Base-by-base conservation (phyloP, 1,284 basidiomycete species). In the Amylostereum areolatum region DNA sequence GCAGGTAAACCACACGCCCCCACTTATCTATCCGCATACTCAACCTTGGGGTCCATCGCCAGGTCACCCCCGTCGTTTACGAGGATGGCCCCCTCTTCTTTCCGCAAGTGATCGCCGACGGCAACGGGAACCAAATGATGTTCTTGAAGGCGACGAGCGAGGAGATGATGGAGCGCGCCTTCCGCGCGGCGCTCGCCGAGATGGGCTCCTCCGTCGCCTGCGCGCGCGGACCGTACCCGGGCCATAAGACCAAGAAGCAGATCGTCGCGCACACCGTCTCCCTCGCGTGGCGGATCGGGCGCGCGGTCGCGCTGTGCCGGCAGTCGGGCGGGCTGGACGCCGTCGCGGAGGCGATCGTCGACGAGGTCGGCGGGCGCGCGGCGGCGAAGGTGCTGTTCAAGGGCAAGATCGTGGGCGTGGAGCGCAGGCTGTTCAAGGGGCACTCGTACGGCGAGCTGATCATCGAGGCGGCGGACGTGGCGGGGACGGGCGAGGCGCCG, bases 261-360 rank as follows among this genome's bases (percentile, higher is more conserved):
- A 39, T 45, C 18, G 45, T 51, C 18, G 40, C 42, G 45, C 43
- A 52, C 40, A 52, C 51, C 4, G 18, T 52, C n/a, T 52, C 51
- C 1, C 45, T 52, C n/a, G 51, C 51, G 6, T 52, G 51, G 51
- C 47, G 48, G 27, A 47, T 52, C 29, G 51, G 51, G 8, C 43
- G 51, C 7, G 48, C 47, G 6, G 48, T 52, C n/a, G 51, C 47
- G n/a, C 37, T 44, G n/a, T 48, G 47, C 30, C 43, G 45, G 7
- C 37, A 43, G 30, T 8, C 33, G 9, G 41, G 41, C 33, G 35
- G 37, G 44, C 28, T 52, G 33, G 48, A 49, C 32, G 37, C 24
- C 18, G 47, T 52, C 11, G 48, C 51, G 40, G 39, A 49, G n/a
- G 43, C 29, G 24, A 52, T 52, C 41, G 46, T 52, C 27, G 51